Evolutionary conservation across 177 flowering plant genomes (phyloP), one percentile per base, ranked within the genome.

Genomic region (Vitis hybrid): DNA sequence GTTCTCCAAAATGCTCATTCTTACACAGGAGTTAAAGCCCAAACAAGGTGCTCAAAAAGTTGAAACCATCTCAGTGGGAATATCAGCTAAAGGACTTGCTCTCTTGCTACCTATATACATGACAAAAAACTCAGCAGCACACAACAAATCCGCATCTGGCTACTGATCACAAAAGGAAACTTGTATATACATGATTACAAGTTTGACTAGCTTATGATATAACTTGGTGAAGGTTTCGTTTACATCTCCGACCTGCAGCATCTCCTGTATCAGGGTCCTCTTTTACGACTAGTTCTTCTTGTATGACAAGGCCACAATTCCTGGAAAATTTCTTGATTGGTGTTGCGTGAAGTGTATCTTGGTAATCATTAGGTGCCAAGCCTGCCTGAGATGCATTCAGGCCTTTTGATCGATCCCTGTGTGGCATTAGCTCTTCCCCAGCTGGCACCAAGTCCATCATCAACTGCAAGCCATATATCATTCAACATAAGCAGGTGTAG

Each of bases 251-350:
- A 15, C 80, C 76, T 4, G 82, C 81, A 59, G 66, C 61, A 51
- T 72, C 78, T 61, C 76, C 58, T 30, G 63, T 54, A 48, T 65
- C 45, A 51, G 34, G 51, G 30, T 39, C 77, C 11, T 78, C 92
- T 68, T 88, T 90, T 3, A 81, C 86, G 10, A 86, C 80, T 2
- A 77, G 51, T 21, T 85, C 82, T 58, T 92, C 92, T 57, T 80
- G 92, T 71, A 86, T 66, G 57, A 91, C 83, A 67, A 84, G 73
- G 62, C 94, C 97, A 18, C 94, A 86, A 49, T 91, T 91, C 74
- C 97, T 76, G 3, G 81, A 70, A 48, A 87, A 62, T 72, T 91
- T 93, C 70, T 90, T 83, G 56, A 93, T 91, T 4, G 97, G 97
- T 11, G 94, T 89, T 63, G 88, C 68, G 10, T 69, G 71, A 30